Evolutionary conservation across 768 basidiomycete genomes (phyloP).

Genomic region (Boletus rufocinnamomeus): DNA sequence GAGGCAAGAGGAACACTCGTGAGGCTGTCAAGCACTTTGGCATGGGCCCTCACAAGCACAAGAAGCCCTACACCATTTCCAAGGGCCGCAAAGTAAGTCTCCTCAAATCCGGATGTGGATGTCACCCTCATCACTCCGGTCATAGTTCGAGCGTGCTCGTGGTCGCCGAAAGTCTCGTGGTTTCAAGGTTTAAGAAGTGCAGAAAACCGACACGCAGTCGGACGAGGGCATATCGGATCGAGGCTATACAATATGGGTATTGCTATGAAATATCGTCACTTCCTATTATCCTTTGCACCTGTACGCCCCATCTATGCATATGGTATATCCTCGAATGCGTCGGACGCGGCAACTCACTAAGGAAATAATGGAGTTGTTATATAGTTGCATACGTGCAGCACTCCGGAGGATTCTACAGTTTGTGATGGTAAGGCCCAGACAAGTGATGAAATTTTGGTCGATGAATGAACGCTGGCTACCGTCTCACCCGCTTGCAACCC

Average conservation of each 20-base stretch:
- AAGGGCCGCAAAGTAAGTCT: conserved; percentile 88
- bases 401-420: too few species aligned
- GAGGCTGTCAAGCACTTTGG: conserved; percentile 99
- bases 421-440: neutral
- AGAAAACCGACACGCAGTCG: conserved; percentile 38
- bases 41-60: conserved; percentile 98
- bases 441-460: neutral
- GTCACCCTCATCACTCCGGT: conserved; percentile 4
- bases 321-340: conserved; percentile 20
- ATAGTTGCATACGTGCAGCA: neutral
- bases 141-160: conserved; percentile 93
- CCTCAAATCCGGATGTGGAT: neutral
- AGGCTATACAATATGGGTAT: conserved; percentile 38
- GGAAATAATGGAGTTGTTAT: neutral
- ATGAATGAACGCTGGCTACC: neutral
- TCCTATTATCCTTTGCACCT: conserved; percentile 20
- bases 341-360: neutral
- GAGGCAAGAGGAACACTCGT: conserved; percentile 90
- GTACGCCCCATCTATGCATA: conserved; percentile 31
- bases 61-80: conserved; percentile 94
- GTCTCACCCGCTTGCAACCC: conserved; percentile 26
- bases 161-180: conserved; percentile 98
- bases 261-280: conserved; percentile 25
- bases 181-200: conserved; percentile 81
- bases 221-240: conserved; percentile 26